Evolutionary conservation across 2,329 filamentous ascomycete species (phyloP), one percentile per base, ranked within the genome.

Genomic region (Beauveria scarabaeidicola): DNA sequence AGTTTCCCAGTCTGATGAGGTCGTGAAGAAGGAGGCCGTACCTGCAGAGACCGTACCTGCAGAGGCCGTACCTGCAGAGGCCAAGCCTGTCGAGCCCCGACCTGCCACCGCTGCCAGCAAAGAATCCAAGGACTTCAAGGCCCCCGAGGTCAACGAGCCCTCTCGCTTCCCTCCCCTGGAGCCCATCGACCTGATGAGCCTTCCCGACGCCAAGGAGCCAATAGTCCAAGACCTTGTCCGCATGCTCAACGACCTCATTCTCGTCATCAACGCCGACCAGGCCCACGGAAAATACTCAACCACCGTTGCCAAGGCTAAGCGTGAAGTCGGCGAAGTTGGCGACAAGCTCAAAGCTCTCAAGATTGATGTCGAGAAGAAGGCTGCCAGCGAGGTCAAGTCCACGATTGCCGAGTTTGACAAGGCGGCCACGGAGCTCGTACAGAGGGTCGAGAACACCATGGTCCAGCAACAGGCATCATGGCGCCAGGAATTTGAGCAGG

Each of bases 171-270:
- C 83, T 58, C 82, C 87, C 47, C 77, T 86, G 21, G 76, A 85
- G 62, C 84, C 85, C 17, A 90, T 97, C 66, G 90, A 96, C 69
- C 85, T 91, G 62, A 77, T 97, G 61, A 82, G 82, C 54, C 82
- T 95, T 25, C 81, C 84, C 58, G 83, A 91, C 67, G 90, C 89
- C 57, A 84, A 86, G 61, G 93, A 97, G 71, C 89, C 90, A 29
- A 82, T 96, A 40, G 89, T 97, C 23, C 91, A 97, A 74, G 91
- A 97, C 68, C 80, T 99, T 6, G 91, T 96, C 61, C 93, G 90
- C 77, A 93, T 96, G 76, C 82, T 99, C 67, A 99, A 99, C 76
- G 91, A 96, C 73, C 88, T 99, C 67, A 96, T 99, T 70, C 86
- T 90, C 9, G 90, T 95, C 51, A 87, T 97, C 71, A 96, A 97